Evolutionary conservation across 805 yeast species (phyloP), one percentile per base, ranked within the genome.

Genomic region (Kazachstania taianensis): DNA sequence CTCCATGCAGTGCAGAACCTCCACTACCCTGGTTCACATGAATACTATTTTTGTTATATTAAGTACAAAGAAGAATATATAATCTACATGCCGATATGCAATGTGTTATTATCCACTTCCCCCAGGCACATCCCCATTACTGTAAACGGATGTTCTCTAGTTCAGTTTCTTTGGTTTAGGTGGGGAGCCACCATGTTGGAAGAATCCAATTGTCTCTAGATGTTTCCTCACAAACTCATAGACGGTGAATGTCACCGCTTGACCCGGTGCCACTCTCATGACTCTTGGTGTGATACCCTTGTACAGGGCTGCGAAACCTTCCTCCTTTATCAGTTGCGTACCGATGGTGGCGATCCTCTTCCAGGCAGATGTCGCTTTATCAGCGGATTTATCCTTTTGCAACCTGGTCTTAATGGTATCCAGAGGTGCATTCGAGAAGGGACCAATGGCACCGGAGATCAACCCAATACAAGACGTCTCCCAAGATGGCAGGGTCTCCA

Each of bases 221-320:
- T 69, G 65, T 16, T 69, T 73, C 61, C 86, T 81, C 57, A 85
- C 81, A 55, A 70, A 80, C 66, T 89, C 98, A 62, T 89, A 89
- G 30, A 92, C 95, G 6, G 97, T 92, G 66, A 89, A 89, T 13
- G 96, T 92, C 39, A 89, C 97, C 38, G 97, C 96, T 66, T 89
- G 98, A 43, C 98, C 98, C 17, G 98, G 96, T 9, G 98, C 98
- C 35, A 89, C 98, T 66, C 98, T 81, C 94, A 89, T 87, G 49
- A 89, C 89, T 67, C 98, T 80, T 50, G 98, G 98, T 17, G 96
- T 86, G 57, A 89, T 89, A 66, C 98, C 98, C 59, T 89, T 84
- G 69, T 89, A 89, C 59, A 89, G 72, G 28, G 95, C 94, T 37
- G 72, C 69, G 47, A 77, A 66, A 48, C 98, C 98, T 64, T 86